Base-by-base conservation (phyloP, 202 grass and related monocot species). In the Eragrostis tef region DNA sequence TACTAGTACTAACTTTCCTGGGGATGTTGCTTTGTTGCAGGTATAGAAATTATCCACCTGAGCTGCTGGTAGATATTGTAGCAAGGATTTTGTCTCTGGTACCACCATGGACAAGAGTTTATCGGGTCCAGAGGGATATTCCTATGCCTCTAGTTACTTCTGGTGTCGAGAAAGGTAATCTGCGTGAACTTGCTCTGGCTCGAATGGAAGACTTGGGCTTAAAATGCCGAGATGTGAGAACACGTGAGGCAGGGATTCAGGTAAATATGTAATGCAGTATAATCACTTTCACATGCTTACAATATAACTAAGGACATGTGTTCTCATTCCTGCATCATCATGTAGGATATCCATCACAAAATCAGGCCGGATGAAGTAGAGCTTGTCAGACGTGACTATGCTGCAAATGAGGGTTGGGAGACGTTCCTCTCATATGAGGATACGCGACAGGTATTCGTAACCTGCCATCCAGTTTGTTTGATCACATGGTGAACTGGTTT, bases 141-240 rank as follows among this genome's bases (percentile, higher is more conserved):
- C 96, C 96, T 73, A 95, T 99, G 96, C 96, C 96, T 48, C 96
- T 99, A 65, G 96, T 99, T 70, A 99, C 92, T 67, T 99, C 96
- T 74, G 93, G 96, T 87, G 96, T 99, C 6, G 96, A 99, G 85
- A 99, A 95, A 75, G 92, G 96, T 74, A 99, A 99, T 70, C 88
- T 99, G 34, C 92, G 96, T 63, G 96, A 95, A 62, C 92, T 99
- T 78, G 96, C 96, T 87, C 89, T 99, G 79, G 92, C 93, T 26
- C 79, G 96, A 85, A 99, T 99, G 92, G 88, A 93, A 74, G 90
- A 99, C 86, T 73, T 99, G 64, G 96, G 96, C 52, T 84, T 98
- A 69, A 98, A 98, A 88, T 98, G 96, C 74, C 83, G 96, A 80
- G 96, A 98, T 90, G 96, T 98, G 41, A 91, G 96, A 88, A 98